Conservation (phyloP, 192 early-diverging fungal species). For the Geosiphon pyriformis region DNA sequence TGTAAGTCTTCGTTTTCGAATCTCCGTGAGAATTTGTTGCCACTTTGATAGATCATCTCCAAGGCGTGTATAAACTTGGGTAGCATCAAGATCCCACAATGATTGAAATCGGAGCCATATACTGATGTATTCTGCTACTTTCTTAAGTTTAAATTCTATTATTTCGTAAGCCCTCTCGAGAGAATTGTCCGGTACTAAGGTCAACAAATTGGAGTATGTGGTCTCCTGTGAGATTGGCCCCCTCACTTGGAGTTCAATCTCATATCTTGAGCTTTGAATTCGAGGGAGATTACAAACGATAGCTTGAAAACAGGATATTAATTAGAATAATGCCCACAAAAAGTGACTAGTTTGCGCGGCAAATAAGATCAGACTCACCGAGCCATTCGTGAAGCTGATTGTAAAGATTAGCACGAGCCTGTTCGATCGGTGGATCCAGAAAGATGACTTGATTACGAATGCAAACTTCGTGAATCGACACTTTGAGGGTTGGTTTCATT, state of each 20-base stretch:
- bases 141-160: slow-evolving; percentile 71
- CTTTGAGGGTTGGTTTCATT: slow-evolving; percentile 59
- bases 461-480: slow-evolving; percentile 79
- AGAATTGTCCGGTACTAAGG: slow-evolving; percentile 60
- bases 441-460: slow-evolving; percentile 96
- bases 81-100: slow-evolving; percentile 93
- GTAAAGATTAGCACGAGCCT: slow-evolving; percentile 86
- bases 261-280: slow-evolving; percentile 87
- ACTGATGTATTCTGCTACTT: slow-evolving; percentile 79
- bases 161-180: slow-evolving; percentile 76
- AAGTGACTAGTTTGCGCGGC: background rate
- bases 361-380: background rate
- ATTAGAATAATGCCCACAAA: background rate
- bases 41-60: slow-evolving; percentile 87
- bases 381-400: slow-evolving; percentile 91
- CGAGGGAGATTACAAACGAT: slow-evolving; percentile 79
- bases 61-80: slow-evolving; percentile 73
- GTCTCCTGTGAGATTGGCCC: slow-evolving; percentile 45
- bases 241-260: slow-evolving; percentile 64
- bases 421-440: slow-evolving; percentile 92
- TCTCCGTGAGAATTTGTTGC: slow-evolving; percentile 91
- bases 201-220: slow-evolving; percentile 67
- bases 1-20: slow-evolving; percentile 86
- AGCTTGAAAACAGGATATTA: slow-evolving; percentile 30
- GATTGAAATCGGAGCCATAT: slow-evolving; percentile 98